phyloP scores from a whole-genome alignment of 179 eudicot species.

The Spergularia azorica region DNA sequence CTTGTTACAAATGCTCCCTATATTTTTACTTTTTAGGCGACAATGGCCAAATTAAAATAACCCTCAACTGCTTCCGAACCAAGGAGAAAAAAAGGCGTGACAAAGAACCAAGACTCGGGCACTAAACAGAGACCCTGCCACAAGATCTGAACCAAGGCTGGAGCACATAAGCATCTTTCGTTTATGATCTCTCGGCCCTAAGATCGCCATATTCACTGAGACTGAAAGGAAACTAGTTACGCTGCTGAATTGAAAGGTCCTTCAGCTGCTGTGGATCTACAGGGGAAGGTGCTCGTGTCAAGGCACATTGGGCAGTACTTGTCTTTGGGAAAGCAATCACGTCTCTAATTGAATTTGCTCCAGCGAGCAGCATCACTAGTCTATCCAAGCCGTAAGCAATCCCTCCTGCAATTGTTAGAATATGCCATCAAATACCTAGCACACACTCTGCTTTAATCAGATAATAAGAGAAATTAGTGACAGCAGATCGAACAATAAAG shows the following conservation, averaged over 20 bases:
- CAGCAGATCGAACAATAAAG: no score
- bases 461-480: no score
- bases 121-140: no score
- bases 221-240: background rate
- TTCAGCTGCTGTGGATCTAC: slow-evolving; percentile 80
- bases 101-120: no score
- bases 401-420: slow-evolving; percentile 61
- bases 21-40: no score
- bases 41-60: no score
- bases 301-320: slow-evolving; percentile 87
- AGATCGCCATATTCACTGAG: no score
- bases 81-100: no score
- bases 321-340: slow-evolving; percentile 98
- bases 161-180: background rate
- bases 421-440: background rate
- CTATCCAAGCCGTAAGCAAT: slow-evolving; percentile 94
- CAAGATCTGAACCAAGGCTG: background rate
- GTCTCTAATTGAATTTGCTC: slow-evolving; percentile 81
- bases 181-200: background rate
- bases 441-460: no score
- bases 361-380: slow-evolving; percentile 84
- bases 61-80: no score
- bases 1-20: no score
- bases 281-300: slow-evolving; percentile 80
- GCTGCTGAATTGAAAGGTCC: slow-evolving; percentile 46